These are phyloP conservation scores for Gentiana dahurica DNA, from an alignment of 257 asterid genomes.

Conservation along the genomic window DNA sequence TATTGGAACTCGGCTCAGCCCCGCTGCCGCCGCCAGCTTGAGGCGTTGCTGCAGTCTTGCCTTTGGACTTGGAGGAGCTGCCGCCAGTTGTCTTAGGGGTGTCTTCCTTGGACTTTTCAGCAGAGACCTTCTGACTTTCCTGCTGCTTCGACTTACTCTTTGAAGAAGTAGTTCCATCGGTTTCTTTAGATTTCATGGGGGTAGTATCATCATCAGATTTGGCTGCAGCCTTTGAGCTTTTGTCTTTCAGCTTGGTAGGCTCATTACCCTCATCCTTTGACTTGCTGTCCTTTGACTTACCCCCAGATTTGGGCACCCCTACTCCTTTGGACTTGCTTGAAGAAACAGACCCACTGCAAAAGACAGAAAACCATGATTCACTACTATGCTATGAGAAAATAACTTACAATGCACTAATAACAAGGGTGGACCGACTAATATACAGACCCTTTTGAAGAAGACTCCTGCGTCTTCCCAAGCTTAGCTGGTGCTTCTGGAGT, in stretches of 20 bases:
- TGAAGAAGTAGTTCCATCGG: constrained; percentile 6
- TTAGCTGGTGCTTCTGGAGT: constrained; percentile 38
- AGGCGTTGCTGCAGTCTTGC: constrained; percentile 18
- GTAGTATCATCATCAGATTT: constrained; percentile 29
- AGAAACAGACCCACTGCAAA: constrained; percentile 16
- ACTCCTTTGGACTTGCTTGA: constrained; percentile 44
- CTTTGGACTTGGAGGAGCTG: constrained; percentile 32
- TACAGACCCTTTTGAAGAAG: constrained; percentile 47
- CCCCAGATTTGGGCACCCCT: constrained; percentile 30
- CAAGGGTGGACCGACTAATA: not conserved
- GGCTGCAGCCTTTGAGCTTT: constrained; percentile 26
- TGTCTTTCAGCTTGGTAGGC: constrained; percentile 31
- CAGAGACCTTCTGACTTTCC: too few species aligned
- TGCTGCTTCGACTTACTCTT: too few species aligned
- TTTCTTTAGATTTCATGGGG: constrained; percentile 9
- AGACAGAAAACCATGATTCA: not conserved
- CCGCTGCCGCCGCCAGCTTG: constrained; percentile 15
- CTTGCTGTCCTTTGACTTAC: constrained; percentile 26
- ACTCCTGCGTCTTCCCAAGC: constrained; percentile 34
- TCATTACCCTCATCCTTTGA: constrained; percentile 36
- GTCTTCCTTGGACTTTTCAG: constrained; percentile 35
- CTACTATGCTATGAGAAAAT: too few species aligned
- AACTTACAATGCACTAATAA: too few species aligned
- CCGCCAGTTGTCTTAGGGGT: constrained; percentile 26
- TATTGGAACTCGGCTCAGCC: constrained; percentile 22